Base-by-base conservation (phyloP, 2,329 filamentous ascomycete genomes). In the Alternaria sp. region DNA sequence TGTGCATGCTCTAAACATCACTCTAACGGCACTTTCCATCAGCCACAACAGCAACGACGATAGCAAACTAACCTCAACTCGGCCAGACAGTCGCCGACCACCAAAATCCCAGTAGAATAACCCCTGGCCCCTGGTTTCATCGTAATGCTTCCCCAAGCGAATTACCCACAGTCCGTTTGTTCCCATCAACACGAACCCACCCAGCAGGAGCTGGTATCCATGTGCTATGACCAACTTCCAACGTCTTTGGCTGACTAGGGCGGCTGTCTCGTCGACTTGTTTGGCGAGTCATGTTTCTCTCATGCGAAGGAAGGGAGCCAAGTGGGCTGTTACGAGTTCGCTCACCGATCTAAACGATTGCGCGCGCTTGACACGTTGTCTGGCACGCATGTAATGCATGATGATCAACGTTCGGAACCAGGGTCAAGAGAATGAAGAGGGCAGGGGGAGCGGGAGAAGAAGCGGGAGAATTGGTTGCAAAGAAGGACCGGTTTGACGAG, bases 41-140 rank as follows among this genome's bases (percentile, higher is more conserved):
- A 50, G 32, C 46, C 46, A 25, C 46, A 34, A 25, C 20, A 16
- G 25, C 46, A 36, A n/a, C 46, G 20, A 50, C 32, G 20, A 50
- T n/a, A 18, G 20, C 46, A 36, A 36, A 50, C 32, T 50, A 50
- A 27, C 30, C 32, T 30, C n/a, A 27, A 50, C 14, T 18, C 46
- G 46, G 46, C 8, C 20, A n/a, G 14, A 36, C 22, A 50, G 30
- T 50, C 46, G 46, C 46, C 46, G 46, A 38, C 46, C 30, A 25
- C 46, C 32, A 36, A 32, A 50, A 36, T 27, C 46, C 46, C 46
- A 50, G 46, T 18, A 38, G 36, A 36, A 20, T n/a, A n/a, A 18
- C 22, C 44, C 51, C 22, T 59, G 51, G 44, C 57, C 57, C 57
- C 51, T 59, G 36, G 57, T 59, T 59, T 55, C 44, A 38, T 50